These are phyloP conservation scores for Orbilia blumenaviensis DNA, from an alignment of 2,329 filamentous ascomycete species.

Conservation along the genomic window DNA sequence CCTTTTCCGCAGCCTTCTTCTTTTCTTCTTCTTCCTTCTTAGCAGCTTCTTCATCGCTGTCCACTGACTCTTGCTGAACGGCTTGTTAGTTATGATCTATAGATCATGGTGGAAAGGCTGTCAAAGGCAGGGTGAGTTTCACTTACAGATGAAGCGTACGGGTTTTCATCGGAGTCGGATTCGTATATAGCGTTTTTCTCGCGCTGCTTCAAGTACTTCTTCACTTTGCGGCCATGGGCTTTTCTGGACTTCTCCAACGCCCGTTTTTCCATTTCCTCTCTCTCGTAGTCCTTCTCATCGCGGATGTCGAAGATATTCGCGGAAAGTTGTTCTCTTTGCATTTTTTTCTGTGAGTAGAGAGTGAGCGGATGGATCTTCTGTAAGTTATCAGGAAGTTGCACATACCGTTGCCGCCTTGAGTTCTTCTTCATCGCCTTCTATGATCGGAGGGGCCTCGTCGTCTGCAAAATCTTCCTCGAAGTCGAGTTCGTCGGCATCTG, in stretches of 20 bases:
- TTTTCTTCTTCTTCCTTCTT: slow-evolving; percentile 65
- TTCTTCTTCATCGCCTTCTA: slow-evolving; percentile 72
- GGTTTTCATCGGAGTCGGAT: slow-evolving; percentile 61
- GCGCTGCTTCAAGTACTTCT: slow-evolving; percentile 65
- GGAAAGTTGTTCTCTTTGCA: slow-evolving; percentile 69
- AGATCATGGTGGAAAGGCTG: slow-evolving; percentile 52
- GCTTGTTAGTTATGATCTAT: slow-evolving; percentile 58
- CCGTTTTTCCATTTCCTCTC: slow-evolving; percentile 69
- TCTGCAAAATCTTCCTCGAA: slow-evolving; percentile 75
- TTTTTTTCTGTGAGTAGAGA: slow-evolving; percentile 62
- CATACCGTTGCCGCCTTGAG: slow-evolving; percentile 63
- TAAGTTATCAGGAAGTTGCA: not conserved
- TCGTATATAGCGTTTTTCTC: slow-evolving; percentile 67
- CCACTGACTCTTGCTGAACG: slow-evolving; percentile 60
- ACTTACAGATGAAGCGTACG: slow-evolving; percentile 59
- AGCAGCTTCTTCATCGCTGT: slow-evolving; percentile 62
- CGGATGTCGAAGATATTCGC: slow-evolving; percentile 71
- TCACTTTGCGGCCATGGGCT: slow-evolving; percentile 63
- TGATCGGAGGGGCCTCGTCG: slow-evolving; percentile 68
- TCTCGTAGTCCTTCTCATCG: slow-evolving; percentile 67
- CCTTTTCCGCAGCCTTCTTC: slow-evolving; percentile 57
- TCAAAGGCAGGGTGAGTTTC: not conserved
- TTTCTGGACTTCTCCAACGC: slow-evolving; percentile 64
- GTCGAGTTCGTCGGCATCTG: slow-evolving; percentile 73
- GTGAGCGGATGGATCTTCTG: not conserved